Base-by-base conservation (phyloP, 805 yeast species). In the Wickerhamomyces chaumierensis region DNA sequence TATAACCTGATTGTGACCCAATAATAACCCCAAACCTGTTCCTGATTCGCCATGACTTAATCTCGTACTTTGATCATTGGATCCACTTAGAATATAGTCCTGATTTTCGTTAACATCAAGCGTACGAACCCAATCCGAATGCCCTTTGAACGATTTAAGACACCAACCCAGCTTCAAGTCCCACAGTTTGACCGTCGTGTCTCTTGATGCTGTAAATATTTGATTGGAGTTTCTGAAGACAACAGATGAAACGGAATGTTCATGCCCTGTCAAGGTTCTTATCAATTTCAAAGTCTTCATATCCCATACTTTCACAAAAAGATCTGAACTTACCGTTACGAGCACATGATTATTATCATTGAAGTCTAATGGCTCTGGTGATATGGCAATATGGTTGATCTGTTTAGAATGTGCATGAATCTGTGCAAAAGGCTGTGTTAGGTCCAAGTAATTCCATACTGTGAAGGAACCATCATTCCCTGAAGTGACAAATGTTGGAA, bases 41-140 rank as follows among this genome's bases (percentile, higher is more conserved):
- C 88, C 88, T 1, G 81, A 66, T 18, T 66, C 66, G 45, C 75
- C 66, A 57, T 78, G 83, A 0, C 86, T 71, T 19, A 86, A 57
- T 49, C 94, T 61, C 2, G 78, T 69, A 35, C 82, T 71, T 41
- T 80, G 84, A 56, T 86, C 96, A 48, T 80, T 81, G 4, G 94
- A 82, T 29, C 87, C 81, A 1, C 88, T 77, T 17, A 85, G 42
- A 3, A 84, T 42, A 45, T 69, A 81, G 35, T 75, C 78, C 2
- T 79, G 16, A 5, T 34, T 32, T 2, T 42, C 80, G 33, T 61
- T 61, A 3, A 62, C 56, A 44, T 78, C 85, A 2, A 86, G 46
- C 11, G 73, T 65, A 41, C 95, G 64, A 4, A 86, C 86, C 96
- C 96, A 88, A 46, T 86, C 95, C 9, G 83, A 71, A 57, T 88